Conservation (phyloP, 768 basidiomycete genomes). For the Trametes coccinea region DNA sequence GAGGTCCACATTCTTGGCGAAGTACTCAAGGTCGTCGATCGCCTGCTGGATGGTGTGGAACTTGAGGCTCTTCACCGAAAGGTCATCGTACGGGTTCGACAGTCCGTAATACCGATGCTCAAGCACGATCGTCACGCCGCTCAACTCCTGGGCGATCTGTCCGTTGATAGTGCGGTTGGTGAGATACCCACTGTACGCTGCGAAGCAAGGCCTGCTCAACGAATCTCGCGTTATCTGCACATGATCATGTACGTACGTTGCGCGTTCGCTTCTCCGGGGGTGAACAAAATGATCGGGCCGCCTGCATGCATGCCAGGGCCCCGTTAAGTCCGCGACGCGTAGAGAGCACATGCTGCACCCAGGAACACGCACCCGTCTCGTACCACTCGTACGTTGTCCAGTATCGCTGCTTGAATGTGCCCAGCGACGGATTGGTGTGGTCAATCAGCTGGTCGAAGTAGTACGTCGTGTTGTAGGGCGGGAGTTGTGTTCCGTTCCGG, state of each 20-base stretch:
- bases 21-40: slow-evolving; percentile 71
- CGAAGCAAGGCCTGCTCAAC: not conserved
- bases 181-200: slow-evolving; percentile 49
- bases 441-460: slow-evolving; percentile 57
- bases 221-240: not conserved
- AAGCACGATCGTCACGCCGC: slow-evolving; percentile 60
- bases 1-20: slow-evolving; percentile 62
- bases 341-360: not conserved
- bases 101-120: slow-evolving; percentile 77
- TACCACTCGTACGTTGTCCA: slow-evolving; percentile 74
- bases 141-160: slow-evolving; percentile 62
- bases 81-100: slow-evolving; percentile 68
- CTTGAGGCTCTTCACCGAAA: slow-evolving; percentile 56
- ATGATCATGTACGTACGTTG: slow-evolving; percentile 33
- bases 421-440: slow-evolving; percentile 55
- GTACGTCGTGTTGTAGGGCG: slow-evolving; percentile 41
- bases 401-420: slow-evolving; percentile 77
- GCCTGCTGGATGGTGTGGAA: slow-evolving; percentile 73
- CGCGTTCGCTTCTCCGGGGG: slow-evolving; percentile 66
- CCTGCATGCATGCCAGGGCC: slow-evolving; percentile 13
- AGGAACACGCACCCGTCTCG: slow-evolving; percentile 34
- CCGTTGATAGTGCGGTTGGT: slow-evolving; percentile 67
- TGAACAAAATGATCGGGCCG: slow-evolving; percentile 65
- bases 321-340: not conserved
- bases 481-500: slow-evolving; percentile 31